phyloP scores from a whole-genome alignment of 1,139 yeast species.

The Lodderomyces oxycetoniae region DNA sequence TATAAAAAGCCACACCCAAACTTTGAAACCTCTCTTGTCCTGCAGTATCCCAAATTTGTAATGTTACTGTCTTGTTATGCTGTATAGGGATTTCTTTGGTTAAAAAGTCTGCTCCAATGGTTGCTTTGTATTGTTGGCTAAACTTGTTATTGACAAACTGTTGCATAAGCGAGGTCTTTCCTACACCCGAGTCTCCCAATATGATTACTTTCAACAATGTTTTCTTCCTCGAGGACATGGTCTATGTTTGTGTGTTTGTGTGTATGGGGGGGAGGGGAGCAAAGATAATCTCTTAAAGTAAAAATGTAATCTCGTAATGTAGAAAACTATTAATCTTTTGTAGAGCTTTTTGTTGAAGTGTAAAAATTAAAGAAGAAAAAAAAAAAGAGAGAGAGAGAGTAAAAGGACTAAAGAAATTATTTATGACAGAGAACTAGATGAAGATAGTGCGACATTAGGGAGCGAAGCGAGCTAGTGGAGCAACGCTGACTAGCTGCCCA shows the following conservation, averaged over 20 bases:
- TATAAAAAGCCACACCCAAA: conserved; percentile 92
- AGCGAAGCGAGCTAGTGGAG: too few species aligned
- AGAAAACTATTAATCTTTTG: too few species aligned
- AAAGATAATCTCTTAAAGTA: too few species aligned
- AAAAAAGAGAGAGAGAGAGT: too few species aligned
- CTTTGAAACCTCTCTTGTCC: conserved; percentile 98
- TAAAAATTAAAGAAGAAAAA: too few species aligned
- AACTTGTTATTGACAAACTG: conserved; percentile 95
- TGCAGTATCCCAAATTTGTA: conserved; percentile 98
- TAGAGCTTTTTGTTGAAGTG: too few species aligned
- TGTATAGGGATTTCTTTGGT: conserved; percentile 87
- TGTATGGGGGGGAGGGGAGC: background rate
- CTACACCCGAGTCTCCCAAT: conserved; percentile 96
- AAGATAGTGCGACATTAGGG: too few species aligned
- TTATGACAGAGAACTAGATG: too few species aligned
- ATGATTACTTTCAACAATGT: conserved; percentile 90
- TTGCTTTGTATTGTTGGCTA: conserved; percentile 93
- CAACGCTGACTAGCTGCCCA: too few species aligned
- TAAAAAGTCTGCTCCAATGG: conserved; percentile 95
- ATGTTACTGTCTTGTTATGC: conserved; percentile 65
- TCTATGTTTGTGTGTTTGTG: background rate
- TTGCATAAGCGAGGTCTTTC: conserved; percentile 94
- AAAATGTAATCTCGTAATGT: too few species aligned
- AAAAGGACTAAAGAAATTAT: too few species aligned
- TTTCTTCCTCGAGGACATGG: conserved; percentile 78